These are phyloP conservation scores for Globisporangium nunn DNA, from an alignment of 352 stramenopile genomes.

Conservation along the genomic window DNA sequence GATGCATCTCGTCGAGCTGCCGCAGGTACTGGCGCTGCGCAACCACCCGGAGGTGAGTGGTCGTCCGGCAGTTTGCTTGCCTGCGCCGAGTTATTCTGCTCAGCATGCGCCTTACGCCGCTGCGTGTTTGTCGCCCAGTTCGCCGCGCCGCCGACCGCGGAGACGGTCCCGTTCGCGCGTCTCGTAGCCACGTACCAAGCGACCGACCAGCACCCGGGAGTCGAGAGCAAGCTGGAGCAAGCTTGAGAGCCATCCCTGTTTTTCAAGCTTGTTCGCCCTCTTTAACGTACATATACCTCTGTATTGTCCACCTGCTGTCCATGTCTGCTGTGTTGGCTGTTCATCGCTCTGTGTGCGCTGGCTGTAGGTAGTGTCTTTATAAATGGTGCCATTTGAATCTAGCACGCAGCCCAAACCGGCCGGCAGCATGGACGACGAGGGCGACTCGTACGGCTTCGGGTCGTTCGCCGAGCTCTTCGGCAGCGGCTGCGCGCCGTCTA, in stretches of 20 bases:
- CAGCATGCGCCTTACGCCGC: background rate
- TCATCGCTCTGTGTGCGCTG: too few species aligned
- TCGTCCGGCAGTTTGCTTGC: background rate
- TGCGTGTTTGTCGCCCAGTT: slow-evolving; percentile 29
- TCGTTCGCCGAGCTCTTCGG: slow-evolving; percentile 61
- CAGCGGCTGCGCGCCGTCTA: background rate
- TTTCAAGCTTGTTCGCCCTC: background rate
- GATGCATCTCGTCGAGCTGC: slow-evolving; percentile 64
- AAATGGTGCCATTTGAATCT: slow-evolving; percentile 1
- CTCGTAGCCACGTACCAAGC: slow-evolving; percentile 38
- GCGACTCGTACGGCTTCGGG: slow-evolving; percentile 64
- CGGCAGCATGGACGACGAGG: slow-evolving; percentile 40
- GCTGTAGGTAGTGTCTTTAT: background rate
- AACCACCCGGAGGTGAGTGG: slow-evolving; percentile 55
- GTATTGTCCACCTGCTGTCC: background rate
- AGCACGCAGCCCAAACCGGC: background rate
- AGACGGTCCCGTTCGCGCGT: slow-evolving; percentile 57
- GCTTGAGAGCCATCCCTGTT: too few species aligned
- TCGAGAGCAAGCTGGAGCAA: background rate
- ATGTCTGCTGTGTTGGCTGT: too few species aligned
- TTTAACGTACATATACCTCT: background rate
- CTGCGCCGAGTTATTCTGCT: too few species aligned
- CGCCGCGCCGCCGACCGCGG: slow-evolving; percentile 22
- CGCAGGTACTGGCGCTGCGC: slow-evolving; percentile 55
- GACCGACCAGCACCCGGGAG: slow-evolving; percentile 7